Evolutionary conservation across 495 filamentous ascomycete species (phyloP).

Genomic region (Umbilicaria muhlenbergii): DNA sequence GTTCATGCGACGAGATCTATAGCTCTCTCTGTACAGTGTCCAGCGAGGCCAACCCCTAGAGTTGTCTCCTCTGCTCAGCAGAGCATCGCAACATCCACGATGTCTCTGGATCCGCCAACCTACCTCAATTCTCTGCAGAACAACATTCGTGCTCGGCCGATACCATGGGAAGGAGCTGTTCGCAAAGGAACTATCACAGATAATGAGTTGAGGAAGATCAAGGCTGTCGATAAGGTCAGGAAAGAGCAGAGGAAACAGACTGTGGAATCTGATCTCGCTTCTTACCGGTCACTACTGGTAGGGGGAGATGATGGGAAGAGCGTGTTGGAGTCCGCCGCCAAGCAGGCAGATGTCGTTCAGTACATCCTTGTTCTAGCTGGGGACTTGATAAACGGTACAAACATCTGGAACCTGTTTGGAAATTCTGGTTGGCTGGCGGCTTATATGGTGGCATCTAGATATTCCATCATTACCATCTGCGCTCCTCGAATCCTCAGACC

Average conservation of each 20-base stretch:
- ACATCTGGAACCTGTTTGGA: neutral
- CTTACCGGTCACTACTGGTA: slow-evolving; percentile 64
- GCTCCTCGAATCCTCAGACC: slow-evolving; percentile 56
- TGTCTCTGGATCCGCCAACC: slow-evolving; percentile 81
- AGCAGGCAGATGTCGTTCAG: slow-evolving; percentile 76
- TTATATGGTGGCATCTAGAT: slow-evolving; percentile 33
- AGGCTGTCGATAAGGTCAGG: slow-evolving; percentile 91
- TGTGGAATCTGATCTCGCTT: slow-evolving; percentile 61
- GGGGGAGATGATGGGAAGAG: slow-evolving; percentile 55
- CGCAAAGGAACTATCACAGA: slow-evolving; percentile 89
- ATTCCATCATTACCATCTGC: slow-evolving; percentile 60
- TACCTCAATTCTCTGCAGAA: slow-evolving; percentile 85
- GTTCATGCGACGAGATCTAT: no score
- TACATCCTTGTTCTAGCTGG: slow-evolving; percentile 82
- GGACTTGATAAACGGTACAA: slow-evolving; percentile 72
- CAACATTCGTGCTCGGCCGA: slow-evolving; percentile 85
- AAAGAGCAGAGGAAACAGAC: slow-evolving; percentile 72
- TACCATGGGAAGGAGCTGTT: slow-evolving; percentile 96
- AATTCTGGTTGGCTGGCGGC: neutral
- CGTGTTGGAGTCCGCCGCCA: slow-evolving; percentile 65
- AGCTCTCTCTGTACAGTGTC: no score
- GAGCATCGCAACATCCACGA: slow-evolving; percentile 19
- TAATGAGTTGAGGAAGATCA: slow-evolving; percentile 87
- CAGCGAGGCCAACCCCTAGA: no score
- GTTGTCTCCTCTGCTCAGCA: no score